These are phyloP conservation scores for Lotmaria passim DNA, from an alignment of 208 protist species.

Conservation along the genomic window DNA sequence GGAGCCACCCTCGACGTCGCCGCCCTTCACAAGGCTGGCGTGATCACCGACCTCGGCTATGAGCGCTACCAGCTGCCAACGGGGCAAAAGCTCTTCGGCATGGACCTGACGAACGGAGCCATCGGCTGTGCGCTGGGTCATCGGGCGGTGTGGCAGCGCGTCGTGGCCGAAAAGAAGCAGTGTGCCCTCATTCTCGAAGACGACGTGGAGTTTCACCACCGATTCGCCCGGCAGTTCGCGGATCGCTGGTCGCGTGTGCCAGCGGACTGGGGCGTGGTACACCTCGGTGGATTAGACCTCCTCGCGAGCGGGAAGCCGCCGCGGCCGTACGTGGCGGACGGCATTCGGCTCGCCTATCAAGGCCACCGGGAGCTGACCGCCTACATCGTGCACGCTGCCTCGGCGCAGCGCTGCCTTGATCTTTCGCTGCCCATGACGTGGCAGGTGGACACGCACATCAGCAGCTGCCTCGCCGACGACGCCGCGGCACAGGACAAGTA, in stretches of 20 bases:
- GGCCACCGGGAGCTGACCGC: constrained; percentile 92
- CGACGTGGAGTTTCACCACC: constrained; percentile 88
- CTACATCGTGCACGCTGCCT: constrained; percentile 78
- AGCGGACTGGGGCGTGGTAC: constrained; percentile 88
- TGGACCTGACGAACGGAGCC: constrained; percentile 90
- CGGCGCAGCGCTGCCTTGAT: constrained; percentile 79
- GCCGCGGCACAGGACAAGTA: constrained; percentile 72
- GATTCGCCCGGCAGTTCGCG: constrained; percentile 60
- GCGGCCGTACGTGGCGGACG: constrained; percentile 81
- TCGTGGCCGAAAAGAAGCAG: constrained; percentile 43
- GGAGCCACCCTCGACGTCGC: constrained; percentile 66
- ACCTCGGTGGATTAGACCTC: constrained; percentile 89
- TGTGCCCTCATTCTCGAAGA: constrained; percentile 89
- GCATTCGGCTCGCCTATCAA: constrained; percentile 80
- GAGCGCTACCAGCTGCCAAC: constrained; percentile 69
- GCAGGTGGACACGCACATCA: constrained; percentile 93
- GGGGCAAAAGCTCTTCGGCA: constrained; percentile 90
- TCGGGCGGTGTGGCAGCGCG: constrained; percentile 76
- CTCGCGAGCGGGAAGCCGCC: constrained; percentile 80
- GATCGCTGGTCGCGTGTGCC: constrained; percentile 71
- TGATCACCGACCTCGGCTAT: constrained; percentile 80
- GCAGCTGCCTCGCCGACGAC: constrained; percentile 65
- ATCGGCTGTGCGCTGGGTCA: constrained; percentile 89
- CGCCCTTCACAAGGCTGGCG: constrained; percentile 42
- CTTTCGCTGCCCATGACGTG: constrained; percentile 88